Base-by-base conservation (phyloP, 345 rosid genomes). In the Pistacia atlantica region DNA sequence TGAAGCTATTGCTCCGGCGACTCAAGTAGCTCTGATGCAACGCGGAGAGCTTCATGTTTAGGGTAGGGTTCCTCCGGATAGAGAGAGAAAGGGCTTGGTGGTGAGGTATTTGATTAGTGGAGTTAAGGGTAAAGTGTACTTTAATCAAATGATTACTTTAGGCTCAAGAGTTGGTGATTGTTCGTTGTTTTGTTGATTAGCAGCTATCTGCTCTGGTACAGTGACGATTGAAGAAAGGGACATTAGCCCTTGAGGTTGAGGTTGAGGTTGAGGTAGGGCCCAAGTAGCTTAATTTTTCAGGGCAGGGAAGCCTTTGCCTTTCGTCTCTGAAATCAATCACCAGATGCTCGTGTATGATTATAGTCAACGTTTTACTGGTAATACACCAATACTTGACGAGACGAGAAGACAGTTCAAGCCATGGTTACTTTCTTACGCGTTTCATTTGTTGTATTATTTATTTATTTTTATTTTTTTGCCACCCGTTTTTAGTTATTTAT, bases 11-110 rank as follows among this genome's bases (percentile, higher is more conserved):
- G 84, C 63, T 90, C 68, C 98, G 89, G 70, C 98, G 93, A 82
- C 69, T 86, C 75, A 89, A 52, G 88, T 93, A 91, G 86, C 97
- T 93, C 86, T 91, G 99, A 76, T 87, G 93, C 77, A 90, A 75
- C 42, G 87, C 87, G 2, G 98, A 92, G 80, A 96, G 93, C 94
- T 93, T 93, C 98, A 93, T 92, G 35, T 71, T 31, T 46, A 52
- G 25, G 52, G 33, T 22, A 67, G 35, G 35, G 51, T 54, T 37
- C 22, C 31, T 33, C 20, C 0, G 16, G 63, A 14, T 55, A 73
- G 67, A 63, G 77, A 77, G 77, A 62, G 73, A 72, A 18, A 16
- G 4, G 28, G 14, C 35, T 60, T 9, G 11, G 20, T 3, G 31
- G 45, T n/a, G n/a, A 31, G 20, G 57, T 60, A 46, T 46, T 60